Evolutionary conservation across 371 early-diverging fungal species (phyloP), one percentile per base, ranked within the genome.

Genomic region (Coemansia sp.): DNA sequence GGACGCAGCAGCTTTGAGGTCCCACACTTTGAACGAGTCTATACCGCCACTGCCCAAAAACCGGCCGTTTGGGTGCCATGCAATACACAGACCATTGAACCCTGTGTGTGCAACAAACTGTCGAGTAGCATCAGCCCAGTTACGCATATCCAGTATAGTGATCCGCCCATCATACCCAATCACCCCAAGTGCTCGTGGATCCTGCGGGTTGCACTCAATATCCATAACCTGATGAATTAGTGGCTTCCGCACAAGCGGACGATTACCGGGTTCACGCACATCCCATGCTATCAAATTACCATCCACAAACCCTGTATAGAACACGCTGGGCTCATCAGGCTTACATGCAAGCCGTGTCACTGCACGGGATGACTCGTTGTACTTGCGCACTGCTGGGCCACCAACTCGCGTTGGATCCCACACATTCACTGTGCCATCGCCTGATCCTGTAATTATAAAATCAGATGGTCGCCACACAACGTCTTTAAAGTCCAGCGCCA

Each of bases 191-290:
- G 55, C 51, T 6, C 65, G 62, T n/a, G 69, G 11, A 14, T 81
- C 77, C n/a, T 54, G 39, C 23, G 82, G 81, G 37, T 82, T 81
- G 68, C 82, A 79, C 57, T 77, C 51, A 21, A 81, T 73, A 57
- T 81, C 81, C 37, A 69, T 69, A 26, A 77, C 54, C 20, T 68
- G 23, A 8, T 54, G 37, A 8, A 53, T 40, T 33, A 58, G 62
- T 9, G 59, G 53, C 16, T 64, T 68, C 33, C 67, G 82, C 33
- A 75, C 21, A 7, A 62, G 50, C 4, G 82, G 47, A 2, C 33
- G 28, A 28, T 57, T 40, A 40, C 47, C 60, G 6, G 47, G 59
- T 2, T 59, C 59, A 20, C 82, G 69, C 61, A 71, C 59, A 21
- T 81, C 81, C 69, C 69, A 81, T 3, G 71, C 73, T 1, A 66